Percentiles rank a stretch among this genome's conserved stretches.
Evolutionary conservation across 768 basidiomycete genomes (phyloP).

Genomic region (Termitomyces sp.): DNA sequence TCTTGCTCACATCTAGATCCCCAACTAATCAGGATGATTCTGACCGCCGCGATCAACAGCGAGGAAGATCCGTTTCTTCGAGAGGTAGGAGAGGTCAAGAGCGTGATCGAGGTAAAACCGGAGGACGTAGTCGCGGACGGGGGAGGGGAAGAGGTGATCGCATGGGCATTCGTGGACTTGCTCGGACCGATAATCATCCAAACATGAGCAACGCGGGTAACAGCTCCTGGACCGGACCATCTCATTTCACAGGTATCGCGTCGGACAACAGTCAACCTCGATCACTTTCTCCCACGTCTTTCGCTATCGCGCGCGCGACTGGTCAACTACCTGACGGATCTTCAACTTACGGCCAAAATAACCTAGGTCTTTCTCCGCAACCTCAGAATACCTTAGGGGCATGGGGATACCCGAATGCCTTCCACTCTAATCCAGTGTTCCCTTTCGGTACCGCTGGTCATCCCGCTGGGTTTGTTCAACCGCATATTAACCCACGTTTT

Average conservation of each 20-base stretch:
- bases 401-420: slow-evolving; percentile 14
- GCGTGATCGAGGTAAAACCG: slow-evolving; percentile 32
- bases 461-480: slow-evolving; percentile 44
- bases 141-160: slow-evolving; percentile 27
- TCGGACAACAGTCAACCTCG: slow-evolving; percentile 27
- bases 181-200: slow-evolving; percentile 7
- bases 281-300: slow-evolving; percentile 37
- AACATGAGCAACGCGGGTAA: slow-evolving; percentile 12
- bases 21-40: not conserved
- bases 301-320: slow-evolving; percentile 39
- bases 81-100: slow-evolving; percentile 21
- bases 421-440: slow-evolving; percentile 16
- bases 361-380: not conserved
- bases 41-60: not conserved
- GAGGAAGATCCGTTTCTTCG: not conserved
- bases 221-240: slow-evolving; percentile 14
- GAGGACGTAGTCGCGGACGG: slow-evolving; percentile 28
- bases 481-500: slow-evolving; percentile 82
- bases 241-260: slow-evolving; percentile 10
- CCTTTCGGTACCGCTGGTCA: slow-evolving; percentile 12
- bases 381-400: not conserved
- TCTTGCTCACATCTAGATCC: not conserved
- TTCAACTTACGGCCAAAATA: slow-evolving; percentile 10
- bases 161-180: slow-evolving; percentile 22
- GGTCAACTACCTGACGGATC: slow-evolving; percentile 30